A percentile compares a stretch with the other conserved stretches of the same genome.
These are phyloP conservation scores for Boletus semigastroideus DNA, from an alignment of 1,284 basidiomycete genomes.

Conservation along the genomic window DNA sequence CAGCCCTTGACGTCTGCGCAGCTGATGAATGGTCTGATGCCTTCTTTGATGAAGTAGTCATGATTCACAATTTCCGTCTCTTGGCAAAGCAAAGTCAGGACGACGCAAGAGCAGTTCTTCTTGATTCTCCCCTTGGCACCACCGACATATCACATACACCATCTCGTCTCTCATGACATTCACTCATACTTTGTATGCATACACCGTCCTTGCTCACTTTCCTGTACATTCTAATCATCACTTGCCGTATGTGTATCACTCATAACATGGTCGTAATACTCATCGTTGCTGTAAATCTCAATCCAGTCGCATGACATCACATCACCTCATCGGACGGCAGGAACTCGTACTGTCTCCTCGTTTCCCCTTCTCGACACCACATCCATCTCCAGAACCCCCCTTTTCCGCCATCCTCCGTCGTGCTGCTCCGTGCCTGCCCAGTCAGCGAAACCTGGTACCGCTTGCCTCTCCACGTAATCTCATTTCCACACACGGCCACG, in stretches of 20 bases:
- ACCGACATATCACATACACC: constrained; percentile 25
- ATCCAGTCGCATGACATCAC: constrained; percentile 21
- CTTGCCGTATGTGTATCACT: constrained; percentile 33
- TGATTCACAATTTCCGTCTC: constrained; percentile 50
- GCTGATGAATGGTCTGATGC: constrained; percentile 52
- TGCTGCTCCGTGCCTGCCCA: constrained; percentile 52
- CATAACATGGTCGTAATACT: constrained; percentile 34
- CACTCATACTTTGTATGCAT: constrained; percentile 32
- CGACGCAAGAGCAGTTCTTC: constrained; percentile 31
- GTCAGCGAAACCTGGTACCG: constrained; percentile 62
- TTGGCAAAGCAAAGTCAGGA: constrained; percentile 37
- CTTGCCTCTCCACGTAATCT: constrained; percentile 82
- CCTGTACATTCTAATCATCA: constrained; percentile 37
- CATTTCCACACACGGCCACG: constrained; percentile 74
- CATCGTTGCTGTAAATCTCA: constrained; percentile 32
- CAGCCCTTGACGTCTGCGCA: constrained; percentile 40
- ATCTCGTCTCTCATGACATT: constrained; percentile 23
- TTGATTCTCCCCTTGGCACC: constrained; percentile 25
- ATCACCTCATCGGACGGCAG: constrained; percentile 17
- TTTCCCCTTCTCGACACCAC: constrained; percentile 11
- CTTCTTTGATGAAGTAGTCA: constrained; percentile 55
- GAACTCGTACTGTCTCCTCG: constrained; percentile 14
- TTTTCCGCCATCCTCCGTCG: background rate
- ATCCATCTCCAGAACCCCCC: constrained; percentile 12
- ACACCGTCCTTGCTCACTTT: constrained; percentile 29